A percentile compares a stretch with the other conserved stretches of the same genome.
Evolutionary conservation across 176 grass and related monocot genomes (phyloP).

Genomic region (Pontederia crassipes): DNA sequence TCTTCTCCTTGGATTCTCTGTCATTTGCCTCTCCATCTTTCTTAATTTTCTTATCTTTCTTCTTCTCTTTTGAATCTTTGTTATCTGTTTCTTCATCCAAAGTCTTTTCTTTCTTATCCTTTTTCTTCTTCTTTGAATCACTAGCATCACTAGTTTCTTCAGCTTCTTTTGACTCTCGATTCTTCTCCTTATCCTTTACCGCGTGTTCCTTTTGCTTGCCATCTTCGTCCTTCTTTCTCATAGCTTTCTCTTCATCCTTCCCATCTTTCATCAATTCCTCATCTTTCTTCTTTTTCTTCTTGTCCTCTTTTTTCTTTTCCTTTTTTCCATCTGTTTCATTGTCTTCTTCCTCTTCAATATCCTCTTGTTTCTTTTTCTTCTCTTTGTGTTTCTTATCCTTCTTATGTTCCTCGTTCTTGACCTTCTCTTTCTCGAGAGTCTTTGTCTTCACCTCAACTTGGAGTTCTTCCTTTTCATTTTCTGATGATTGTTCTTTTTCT

Average conservation of each 20-base stretch:
- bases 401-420: slow-evolving; percentile 15
- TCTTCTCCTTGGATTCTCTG: slow-evolving; percentile 17
- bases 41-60: slow-evolving; percentile 12
- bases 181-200: slow-evolving; percentile 11
- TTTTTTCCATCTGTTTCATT: neutral
- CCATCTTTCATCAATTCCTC: slow-evolving; percentile 7
- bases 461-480: slow-evolving; percentile 40
- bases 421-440: slow-evolving; percentile 39
- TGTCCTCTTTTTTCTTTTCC: neutral
- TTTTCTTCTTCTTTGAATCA: neutral
- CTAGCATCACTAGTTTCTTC: neutral
- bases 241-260: slow-evolving; percentile 34
- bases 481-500: slow-evolving; percentile 21
- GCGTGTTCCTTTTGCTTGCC: slow-evolving; percentile 16
- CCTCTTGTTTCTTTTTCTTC: slow-evolving; percentile 4
- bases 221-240: slow-evolving; percentile 33
- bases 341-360: neutral
- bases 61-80: slow-evolving; percentile 41
- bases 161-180: slow-evolving; percentile 5
- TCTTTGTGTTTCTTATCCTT: slow-evolving; percentile 21
- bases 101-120: neutral
- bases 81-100: neutral
- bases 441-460: slow-evolving; percentile 44
- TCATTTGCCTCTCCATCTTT: slow-evolving; percentile 5
- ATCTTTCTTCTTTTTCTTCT: slow-evolving; percentile 3